A percentile compares a stretch with the other conserved stretches of the same genome.
Evolutionary conservation across 176 grass and related monocot species (phyloP).

Genomic region (Bonia amplexicaulis): DNA sequence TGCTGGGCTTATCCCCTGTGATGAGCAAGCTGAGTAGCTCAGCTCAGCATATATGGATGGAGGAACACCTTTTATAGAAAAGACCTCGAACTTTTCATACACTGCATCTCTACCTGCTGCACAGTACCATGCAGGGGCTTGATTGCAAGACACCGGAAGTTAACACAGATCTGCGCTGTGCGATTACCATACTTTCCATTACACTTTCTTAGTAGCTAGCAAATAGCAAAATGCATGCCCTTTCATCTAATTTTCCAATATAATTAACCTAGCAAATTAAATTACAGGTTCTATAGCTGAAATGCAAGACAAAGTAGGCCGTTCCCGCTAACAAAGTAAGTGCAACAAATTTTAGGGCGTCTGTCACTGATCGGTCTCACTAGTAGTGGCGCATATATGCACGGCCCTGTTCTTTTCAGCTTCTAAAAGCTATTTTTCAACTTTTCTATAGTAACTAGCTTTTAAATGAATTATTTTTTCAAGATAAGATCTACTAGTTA

Average conservation of each 20-base stretch:
- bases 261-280: too few species aligned
- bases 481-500: too few species aligned
- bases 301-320: too few species aligned
- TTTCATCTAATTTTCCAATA: background rate
- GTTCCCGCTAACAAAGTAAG: too few species aligned
- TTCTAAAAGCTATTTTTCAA: too few species aligned
- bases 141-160: background rate
- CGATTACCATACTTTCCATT: background rate
- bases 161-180: background rate
- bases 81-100: background rate
- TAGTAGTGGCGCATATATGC: too few species aligned
- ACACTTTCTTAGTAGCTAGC: background rate
- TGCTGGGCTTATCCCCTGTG: conserved; percentile 3
- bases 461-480: too few species aligned
- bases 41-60: background rate
- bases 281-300: too few species aligned
- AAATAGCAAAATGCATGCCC: background rate
- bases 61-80: background rate
- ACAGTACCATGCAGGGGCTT: conserved; percentile 58
- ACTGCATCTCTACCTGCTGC: background rate
- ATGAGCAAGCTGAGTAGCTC: background rate
- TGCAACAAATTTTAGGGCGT: too few species aligned
- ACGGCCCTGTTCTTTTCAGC: too few species aligned
- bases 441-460: too few species aligned
- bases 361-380: too few species aligned